Conservation (phyloP, 257 asterid genomes). For the Nicotiana sylvestris region DNA sequence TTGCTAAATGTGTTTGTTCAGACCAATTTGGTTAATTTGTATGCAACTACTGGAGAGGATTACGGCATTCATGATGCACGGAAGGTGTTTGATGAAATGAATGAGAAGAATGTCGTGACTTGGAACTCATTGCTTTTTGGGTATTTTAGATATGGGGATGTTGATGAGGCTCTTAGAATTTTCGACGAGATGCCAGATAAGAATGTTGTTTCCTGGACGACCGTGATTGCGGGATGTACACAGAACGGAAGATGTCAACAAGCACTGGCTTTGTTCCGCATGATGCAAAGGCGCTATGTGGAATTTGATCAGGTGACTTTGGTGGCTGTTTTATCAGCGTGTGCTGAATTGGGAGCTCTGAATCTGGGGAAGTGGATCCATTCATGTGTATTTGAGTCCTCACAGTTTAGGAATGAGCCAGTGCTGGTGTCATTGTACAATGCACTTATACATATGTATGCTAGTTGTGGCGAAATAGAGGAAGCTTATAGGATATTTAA, state of each 20-base stretch:
- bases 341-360: conserved; percentile 71
- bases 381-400: conserved; percentile 30
- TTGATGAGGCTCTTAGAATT: conserved; percentile 36
- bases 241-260: conserved; percentile 56
- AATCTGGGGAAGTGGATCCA: conserved; percentile 65
- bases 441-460: conserved; percentile 75
- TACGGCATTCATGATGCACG: conserved; percentile 36
- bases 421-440: conserved; percentile 46
- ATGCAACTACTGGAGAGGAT: conserved; percentile 27
- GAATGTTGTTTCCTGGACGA: conserved; percentile 82
- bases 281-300: conserved; percentile 36
- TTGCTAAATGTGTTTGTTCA: conserved; percentile 49
- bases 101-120: conserved; percentile 50
- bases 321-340: conserved; percentile 62
- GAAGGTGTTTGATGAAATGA: conserved; percentile 65
- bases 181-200: conserved; percentile 62
- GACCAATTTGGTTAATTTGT: conserved; percentile 68
- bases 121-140: conserved; percentile 79
- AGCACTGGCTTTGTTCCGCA: conserved; percentile 44
- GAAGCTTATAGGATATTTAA: conserved; percentile 50
- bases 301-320: conserved; percentile 73
- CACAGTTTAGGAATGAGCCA: conserved; percentile 20
- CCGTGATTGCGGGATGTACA: conserved; percentile 64
- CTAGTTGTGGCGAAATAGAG: conserved; percentile 70
- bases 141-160: conserved; percentile 39